A percentile compares a stretch with the other conserved stretches of the same genome.
Evolutionary conservation across 2,329 filamentous ascomycete genomes (phyloP).

Genomic region (Apiospora marii): DNA sequence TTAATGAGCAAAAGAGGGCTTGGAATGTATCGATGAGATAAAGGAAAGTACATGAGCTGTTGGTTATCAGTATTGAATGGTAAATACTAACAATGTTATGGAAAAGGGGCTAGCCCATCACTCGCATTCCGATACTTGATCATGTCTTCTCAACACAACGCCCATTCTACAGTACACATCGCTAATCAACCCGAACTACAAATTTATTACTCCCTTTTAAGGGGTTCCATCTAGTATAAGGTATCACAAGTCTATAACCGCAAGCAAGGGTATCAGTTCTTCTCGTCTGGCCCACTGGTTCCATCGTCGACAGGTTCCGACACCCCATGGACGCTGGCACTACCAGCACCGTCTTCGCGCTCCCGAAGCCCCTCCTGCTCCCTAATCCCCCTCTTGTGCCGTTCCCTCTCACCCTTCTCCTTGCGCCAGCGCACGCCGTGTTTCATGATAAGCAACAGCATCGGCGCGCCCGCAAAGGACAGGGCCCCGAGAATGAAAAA

Average conservation of each 20-base stretch:
- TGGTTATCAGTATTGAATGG: too few relatives aligned
- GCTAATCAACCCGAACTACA: too few relatives aligned
- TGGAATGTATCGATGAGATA: neutral
- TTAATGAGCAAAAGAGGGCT: neutral
- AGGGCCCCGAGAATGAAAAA: constrained; percentile 47
- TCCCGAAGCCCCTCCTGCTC: neutral
- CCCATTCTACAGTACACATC: neutral
- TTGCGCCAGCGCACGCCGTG: constrained; percentile 40
- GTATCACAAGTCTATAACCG: neutral
- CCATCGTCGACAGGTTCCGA: neutral
- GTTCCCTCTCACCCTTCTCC: constrained; percentile 30
- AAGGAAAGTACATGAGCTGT: neutral
- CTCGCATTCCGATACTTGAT: too few relatives aligned
- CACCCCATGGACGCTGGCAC: neutral
- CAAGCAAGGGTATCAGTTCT: neutral
- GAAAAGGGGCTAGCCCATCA: neutral
- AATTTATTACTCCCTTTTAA: neutral
- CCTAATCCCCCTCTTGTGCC: constrained; percentile 59
- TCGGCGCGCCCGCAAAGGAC: constrained; percentile 41
- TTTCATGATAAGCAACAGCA: constrained; percentile 43
- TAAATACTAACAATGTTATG: neutral
- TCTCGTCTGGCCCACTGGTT: neutral
- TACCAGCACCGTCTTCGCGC: neutral
- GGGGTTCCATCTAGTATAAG: neutral
- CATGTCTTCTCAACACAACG: neutral